phyloP scores from a whole-genome alignment of 495 filamentous ascomycete genomes.

The Pyronema domesticum region DNA sequence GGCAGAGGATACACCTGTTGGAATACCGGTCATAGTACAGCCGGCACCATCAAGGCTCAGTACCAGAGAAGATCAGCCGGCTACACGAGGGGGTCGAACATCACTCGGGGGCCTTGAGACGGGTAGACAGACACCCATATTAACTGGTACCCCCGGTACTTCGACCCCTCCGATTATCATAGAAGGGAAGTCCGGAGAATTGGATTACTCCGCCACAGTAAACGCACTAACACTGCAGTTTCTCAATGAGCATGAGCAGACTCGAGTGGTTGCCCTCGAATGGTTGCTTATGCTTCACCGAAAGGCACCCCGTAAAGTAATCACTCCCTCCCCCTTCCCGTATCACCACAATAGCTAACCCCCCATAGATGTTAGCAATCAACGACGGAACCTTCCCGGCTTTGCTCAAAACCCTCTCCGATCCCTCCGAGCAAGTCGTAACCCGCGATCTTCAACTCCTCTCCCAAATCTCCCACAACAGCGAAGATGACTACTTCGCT shows the following conservation, averaged over 20 bases:
- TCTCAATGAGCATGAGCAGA: conserved; percentile 89
- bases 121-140: conserved; percentile 35
- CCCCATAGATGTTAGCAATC: conserved; percentile 47
- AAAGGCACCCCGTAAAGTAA: conserved; percentile 78
- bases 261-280: conserved; percentile 75
- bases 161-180: conserved; percentile 30
- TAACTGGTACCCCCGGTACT: conserved; percentile 32
- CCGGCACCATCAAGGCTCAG: conserved; percentile 18
- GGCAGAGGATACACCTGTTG: conserved; percentile 51
- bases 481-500: conserved; percentile 90
- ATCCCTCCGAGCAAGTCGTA: conserved; percentile 88
- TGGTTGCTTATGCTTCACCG: conserved; percentile 97
- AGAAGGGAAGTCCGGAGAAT: conserved; percentile 33
- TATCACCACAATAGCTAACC: conserved; percentile 13
- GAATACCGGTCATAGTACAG: neutral
- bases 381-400: conserved; percentile 96
- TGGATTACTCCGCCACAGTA: conserved; percentile 96
- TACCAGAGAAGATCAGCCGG: conserved; percentile 15
- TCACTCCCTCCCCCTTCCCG: neutral
- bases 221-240: conserved; percentile 87
- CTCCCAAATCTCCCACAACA: conserved; percentile 88
- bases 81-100: conserved; percentile 12
- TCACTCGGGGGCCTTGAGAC: conserved; percentile 37
- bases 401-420: conserved; percentile 86
- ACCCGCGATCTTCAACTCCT: conserved; percentile 87